Evolutionary conservation across 805 yeast species (phyloP).

Genomic region (Maudiozyma bulderi): DNA sequence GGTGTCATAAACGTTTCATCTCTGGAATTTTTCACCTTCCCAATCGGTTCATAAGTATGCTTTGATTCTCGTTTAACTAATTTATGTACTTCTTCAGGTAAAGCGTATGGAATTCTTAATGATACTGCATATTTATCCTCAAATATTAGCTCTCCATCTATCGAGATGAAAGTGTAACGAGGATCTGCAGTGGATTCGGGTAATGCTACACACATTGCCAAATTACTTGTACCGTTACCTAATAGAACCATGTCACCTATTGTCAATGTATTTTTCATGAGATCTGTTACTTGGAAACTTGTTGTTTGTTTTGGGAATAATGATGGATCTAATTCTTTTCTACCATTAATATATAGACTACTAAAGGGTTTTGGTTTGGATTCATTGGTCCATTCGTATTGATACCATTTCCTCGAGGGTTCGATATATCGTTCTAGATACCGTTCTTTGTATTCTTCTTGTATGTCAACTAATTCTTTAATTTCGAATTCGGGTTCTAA

Average conservation of each 20-base stretch:
- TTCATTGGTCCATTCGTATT: not conserved
- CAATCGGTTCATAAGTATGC: slow-evolving; percentile 25
- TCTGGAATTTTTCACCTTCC: slow-evolving; percentile 19
- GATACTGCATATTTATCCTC: slow-evolving; percentile 36
- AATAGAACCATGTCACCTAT: slow-evolving; percentile 61
- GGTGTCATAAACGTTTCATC: slow-evolving; percentile 27
- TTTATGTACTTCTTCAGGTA: slow-evolving; percentile 11
- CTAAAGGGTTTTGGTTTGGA: not conserved
- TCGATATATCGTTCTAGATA: slow-evolving; percentile 13
- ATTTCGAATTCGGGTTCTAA: slow-evolving; percentile 24
- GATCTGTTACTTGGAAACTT: not conserved
- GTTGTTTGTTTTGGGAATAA: not conserved
- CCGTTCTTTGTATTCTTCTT: slow-evolving; percentile 11
- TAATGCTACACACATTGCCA: slow-evolving; percentile 45
- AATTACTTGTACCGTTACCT: slow-evolving; percentile 33
- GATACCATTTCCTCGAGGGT: slow-evolving; percentile 23
- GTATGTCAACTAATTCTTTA: slow-evolving; percentile 16
- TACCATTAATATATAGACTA: not conserved
- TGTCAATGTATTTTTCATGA: slow-evolving; percentile 19
- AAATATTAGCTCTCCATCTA: slow-evolving; percentile 48
- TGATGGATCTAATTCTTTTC: not conserved
- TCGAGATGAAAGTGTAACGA: slow-evolving; percentile 46
- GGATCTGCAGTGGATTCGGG: slow-evolving; percentile 44
- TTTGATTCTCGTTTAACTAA: slow-evolving; percentile 13
- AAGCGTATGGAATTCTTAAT: slow-evolving; percentile 41